phyloP scores from a whole-genome alignment of 108 stramenopile species.

The Nitzschia sp. region DNA sequence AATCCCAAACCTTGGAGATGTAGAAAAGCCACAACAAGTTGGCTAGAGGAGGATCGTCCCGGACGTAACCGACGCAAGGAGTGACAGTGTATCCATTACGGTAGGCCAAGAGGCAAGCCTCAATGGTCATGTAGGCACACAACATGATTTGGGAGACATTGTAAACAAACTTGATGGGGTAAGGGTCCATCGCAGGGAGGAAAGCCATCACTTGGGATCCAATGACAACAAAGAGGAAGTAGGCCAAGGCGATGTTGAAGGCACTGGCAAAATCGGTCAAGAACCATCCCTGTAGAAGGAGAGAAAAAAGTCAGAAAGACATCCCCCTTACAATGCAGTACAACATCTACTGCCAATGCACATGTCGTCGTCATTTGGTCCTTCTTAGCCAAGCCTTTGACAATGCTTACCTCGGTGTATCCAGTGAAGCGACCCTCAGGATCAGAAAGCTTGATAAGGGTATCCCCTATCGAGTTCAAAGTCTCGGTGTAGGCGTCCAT shows the following conservation, averaged over 20 bases:
- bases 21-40: slow-evolving; percentile 98
- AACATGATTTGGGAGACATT: slow-evolving; percentile 97
- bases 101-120: slow-evolving; percentile 88
- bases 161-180: slow-evolving; percentile 95
- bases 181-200: slow-evolving; percentile 77
- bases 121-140: slow-evolving; percentile 98
- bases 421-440: slow-evolving; percentile 63
- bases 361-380: not conserved
- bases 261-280: slow-evolving; percentile 82
- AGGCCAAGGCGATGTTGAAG: slow-evolving; percentile 71
- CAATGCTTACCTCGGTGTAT: slow-evolving; percentile 53
- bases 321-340: not conserved
- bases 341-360: not conserved
- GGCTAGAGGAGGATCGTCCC: slow-evolving; percentile 75
- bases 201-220: slow-evolving; percentile 71
- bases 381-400: not conserved
- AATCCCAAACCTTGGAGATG: slow-evolving; percentile 97
- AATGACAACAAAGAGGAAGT: slow-evolving; percentile 81
- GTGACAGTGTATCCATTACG: slow-evolving; percentile 81
- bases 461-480: slow-evolving; percentile 65
- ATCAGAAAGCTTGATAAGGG: slow-evolving; percentile 76
- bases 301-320: slow-evolving; percentile 18
- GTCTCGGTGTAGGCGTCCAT: slow-evolving; percentile 58
- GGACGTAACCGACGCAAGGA: slow-evolving; percentile 84
- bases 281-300: slow-evolving; percentile 62